These are phyloP conservation scores for Salinomyces thailandicus DNA, from an alignment of 2,329 filamentous ascomycete species.

Conservation along the genomic window DNA sequence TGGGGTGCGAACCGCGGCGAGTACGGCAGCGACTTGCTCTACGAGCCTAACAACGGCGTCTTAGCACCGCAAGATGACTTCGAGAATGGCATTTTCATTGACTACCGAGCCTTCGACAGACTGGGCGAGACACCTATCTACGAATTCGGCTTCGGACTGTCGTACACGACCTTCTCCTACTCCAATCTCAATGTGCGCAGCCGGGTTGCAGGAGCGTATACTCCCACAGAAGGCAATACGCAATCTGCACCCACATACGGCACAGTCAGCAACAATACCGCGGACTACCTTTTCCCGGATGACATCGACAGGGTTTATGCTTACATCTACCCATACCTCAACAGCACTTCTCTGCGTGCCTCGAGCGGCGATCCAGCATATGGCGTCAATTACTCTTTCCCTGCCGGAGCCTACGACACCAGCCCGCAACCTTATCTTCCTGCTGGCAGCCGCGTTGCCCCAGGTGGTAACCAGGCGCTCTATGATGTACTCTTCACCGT, in stretches of 20 bases:
- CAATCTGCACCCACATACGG: slow-evolving; percentile 54
- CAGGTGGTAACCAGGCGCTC: slow-evolving; percentile 51
- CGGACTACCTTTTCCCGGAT: slow-evolving; percentile 59
- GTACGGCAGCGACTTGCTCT: slow-evolving; percentile 59
- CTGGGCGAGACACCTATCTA: slow-evolving; percentile 57
- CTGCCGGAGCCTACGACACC: slow-evolving; percentile 47
- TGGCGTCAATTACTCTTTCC: slow-evolving; percentile 51
- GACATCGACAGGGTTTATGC: slow-evolving; percentile 42
- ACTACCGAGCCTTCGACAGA: slow-evolving; percentile 67
- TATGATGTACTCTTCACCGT: slow-evolving; percentile 62
- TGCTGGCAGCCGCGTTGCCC: slow-evolving; percentile 48
- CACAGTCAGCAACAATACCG: slow-evolving; percentile 50
- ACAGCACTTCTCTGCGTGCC: slow-evolving; percentile 47
- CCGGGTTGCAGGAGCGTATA: slow-evolving; percentile 43
- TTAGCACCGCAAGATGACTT: slow-evolving; percentile 63
- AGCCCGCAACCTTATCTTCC: slow-evolving; percentile 48
- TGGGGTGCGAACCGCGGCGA: slow-evolving; percentile 58
- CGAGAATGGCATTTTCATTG: slow-evolving; percentile 68
- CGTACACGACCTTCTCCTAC: slow-evolving; percentile 70
- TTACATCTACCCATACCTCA: slow-evolving; percentile 65
- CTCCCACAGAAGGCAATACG: slow-evolving; percentile 52
- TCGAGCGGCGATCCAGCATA: slow-evolving; percentile 52
- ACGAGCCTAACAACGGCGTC: slow-evolving; percentile 57
- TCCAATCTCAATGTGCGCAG: slow-evolving; percentile 53
- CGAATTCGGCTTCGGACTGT: slow-evolving; percentile 72